Base-by-base conservation (phyloP, 371 early-diverging fungal genomes). In the Parasitella parasitica region DNA sequence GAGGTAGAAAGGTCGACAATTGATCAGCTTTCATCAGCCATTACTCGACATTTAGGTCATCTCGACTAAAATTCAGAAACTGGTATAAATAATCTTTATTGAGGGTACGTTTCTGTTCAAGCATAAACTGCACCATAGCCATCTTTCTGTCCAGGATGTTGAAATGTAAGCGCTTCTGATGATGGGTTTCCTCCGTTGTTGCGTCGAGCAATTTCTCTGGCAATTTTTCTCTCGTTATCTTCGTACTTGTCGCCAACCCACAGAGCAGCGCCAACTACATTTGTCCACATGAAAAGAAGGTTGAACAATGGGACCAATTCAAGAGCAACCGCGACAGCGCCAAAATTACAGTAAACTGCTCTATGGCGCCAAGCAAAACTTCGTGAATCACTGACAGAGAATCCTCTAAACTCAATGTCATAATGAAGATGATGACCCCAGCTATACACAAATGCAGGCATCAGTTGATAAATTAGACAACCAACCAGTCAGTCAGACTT, bases 191-290 rank as follows among this genome's bases (percentile, higher is more conserved):
- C 22, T 16, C 55, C 49, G 26, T 57, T n/a, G n/a, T n/a, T n/a
- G n/a, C n/a, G n/a, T n/a, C n/a, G n/a, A n/a, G n/a, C n/a, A n/a
- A n/a, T 51, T 8, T 54, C 48, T 66, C 32, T 59, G 4, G 57
- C 51, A n/a, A 69, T 63, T 15, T 54, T 39, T 20, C 66, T 43
- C 39, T 80, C 81, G 7, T 80, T 76, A 54, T 76, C 70, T 59
- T 78, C 83, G 64, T 83, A 84, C 50, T 84, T 75, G 37, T 88
- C 89, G 5, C 81, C 86, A 2, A 86, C 88, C 86, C 89, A 92
- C 4, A 92, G 65, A 4, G 91, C 92, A 20, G 88, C 85, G 7
- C 87, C 90, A 4, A 90, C 86, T n/a, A 86, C 84, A 58, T 90
- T 90, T 6, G 92, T 90, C 82, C 88, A 90, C 71, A 88, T 81